Base-by-base conservation (phyloP, 1,284 basidiomycete genomes). In the Tilletia walkeri region DNA sequence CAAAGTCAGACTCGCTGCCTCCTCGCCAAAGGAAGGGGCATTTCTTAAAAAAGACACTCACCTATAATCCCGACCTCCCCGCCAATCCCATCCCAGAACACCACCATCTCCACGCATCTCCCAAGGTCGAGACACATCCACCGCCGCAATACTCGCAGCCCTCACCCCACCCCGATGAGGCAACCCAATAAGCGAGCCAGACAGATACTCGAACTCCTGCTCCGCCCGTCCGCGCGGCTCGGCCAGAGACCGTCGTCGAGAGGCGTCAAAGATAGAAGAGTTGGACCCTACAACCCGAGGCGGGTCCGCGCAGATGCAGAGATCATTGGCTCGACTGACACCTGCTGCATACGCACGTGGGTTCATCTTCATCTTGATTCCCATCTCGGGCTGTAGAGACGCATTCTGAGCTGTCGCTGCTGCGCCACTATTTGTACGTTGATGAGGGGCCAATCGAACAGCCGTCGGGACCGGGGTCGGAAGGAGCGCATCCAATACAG, bases 71-170 rank as follows among this genome's bases (percentile, higher is more conserved):
- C 56, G 18, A 5, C 56, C 56, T 14, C 56, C 56, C 5, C 56
- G 56, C 56, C 56, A 59, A 30, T 59, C 56, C 56, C 56, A 59
- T 9, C 24, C 56, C 56, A 59, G 24, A 7, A 59, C 56, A 36
- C 56, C 56, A 1, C 56, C 56, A 59, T 59, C 24, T 5, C 56
- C 56, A n/a, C 56, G 56, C 56, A 59, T 59, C 56, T 59, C 56
- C 56, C 56, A 59, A 9, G 56, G 56, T 2, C 56, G 56, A 38
- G 7, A 34, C 3, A 59, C 56, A 38, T 59, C 56, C 56, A 59
- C 18, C 56, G 56, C 56, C 10, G 56, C 56, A 7, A 59, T 30
- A 59, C 56, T 59, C 34, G 56, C 56, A 59, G 56, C 18, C 14
- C 56, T 18, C 24, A 59, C 56, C 56, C 56, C 56, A 30, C 56